Conservation (phyloP, 305 asterid genomes). For the Fraxinus sp. region DNA sequence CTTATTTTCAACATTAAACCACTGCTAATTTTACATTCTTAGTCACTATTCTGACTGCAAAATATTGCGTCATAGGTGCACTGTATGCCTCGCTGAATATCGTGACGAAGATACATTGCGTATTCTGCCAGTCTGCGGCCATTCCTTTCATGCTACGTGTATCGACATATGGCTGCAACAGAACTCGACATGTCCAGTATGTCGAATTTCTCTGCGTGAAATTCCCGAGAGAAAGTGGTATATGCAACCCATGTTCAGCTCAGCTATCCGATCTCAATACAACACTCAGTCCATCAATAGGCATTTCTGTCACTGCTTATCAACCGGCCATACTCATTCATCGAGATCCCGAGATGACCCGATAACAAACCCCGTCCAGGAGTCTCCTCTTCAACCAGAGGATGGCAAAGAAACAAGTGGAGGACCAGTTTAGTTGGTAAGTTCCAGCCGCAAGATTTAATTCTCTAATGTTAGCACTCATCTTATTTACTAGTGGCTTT, state of each 20-base stretch:
- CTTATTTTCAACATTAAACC: background rate
- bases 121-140: conserved; percentile 67
- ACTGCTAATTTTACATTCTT: background rate
- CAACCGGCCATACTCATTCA: conserved; percentile 30
- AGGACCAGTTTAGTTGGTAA: conserved; percentile 35
- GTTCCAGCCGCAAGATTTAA: background rate
- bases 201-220: conserved; percentile 56
- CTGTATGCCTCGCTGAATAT: conserved; percentile 68
- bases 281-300: conserved; percentile 32
- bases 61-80: conserved; percentile 43
- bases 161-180: conserved; percentile 78
- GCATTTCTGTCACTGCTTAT: conserved; percentile 41
- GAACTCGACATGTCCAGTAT: conserved; percentile 80
- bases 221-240: conserved; percentile 44
- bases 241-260: conserved; percentile 59
- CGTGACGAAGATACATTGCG: conserved; percentile 59
- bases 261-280: conserved; percentile 49
- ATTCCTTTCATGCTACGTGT: conserved; percentile 68
- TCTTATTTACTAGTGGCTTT: background rate
- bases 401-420: conserved; percentile 25
- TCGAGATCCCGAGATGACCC: conserved; percentile 27
- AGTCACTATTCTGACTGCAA: background rate
- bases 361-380: conserved; percentile 24
- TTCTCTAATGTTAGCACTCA: background rate
- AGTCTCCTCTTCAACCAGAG: conserved; percentile 18